Conservation (phyloP, 2,329 filamentous ascomycete genomes). For the Lasiodiplodia citricola region DNA sequence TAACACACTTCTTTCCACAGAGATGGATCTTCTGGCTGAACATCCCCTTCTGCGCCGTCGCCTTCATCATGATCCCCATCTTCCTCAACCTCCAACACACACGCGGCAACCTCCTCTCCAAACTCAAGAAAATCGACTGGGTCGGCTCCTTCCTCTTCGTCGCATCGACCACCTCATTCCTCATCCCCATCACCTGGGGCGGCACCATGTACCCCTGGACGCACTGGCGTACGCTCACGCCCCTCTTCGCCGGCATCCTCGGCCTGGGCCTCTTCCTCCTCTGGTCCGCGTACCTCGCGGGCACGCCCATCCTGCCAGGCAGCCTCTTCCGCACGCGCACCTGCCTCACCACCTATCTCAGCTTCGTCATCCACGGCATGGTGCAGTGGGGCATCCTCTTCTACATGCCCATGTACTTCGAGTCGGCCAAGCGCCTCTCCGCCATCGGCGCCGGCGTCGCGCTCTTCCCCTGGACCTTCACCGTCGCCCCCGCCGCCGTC, state of each 20-base stretch:
- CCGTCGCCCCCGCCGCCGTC: conserved; percentile 35
- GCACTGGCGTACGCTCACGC: conserved; percentile 31
- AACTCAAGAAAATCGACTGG: conserved; percentile 63
- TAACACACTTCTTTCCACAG: conserved; percentile 25
- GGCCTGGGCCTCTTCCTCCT: conserved; percentile 32
- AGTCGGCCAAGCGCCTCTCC: conserved; percentile 33
- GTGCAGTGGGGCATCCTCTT: conserved; percentile 36
- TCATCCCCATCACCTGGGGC: conserved; percentile 63
- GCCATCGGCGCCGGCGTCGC: conserved; percentile 34
- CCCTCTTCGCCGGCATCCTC: conserved; percentile 31
- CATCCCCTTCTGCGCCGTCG: conserved; percentile 42
- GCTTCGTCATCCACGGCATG: conserved; percentile 38
- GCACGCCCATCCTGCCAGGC: conserved; percentile 36
- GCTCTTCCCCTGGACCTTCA: conserved; percentile 40
- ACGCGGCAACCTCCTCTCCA: conserved; percentile 45
- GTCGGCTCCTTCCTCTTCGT: conserved; percentile 63
- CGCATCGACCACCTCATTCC: conserved; percentile 58
- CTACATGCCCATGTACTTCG: conserved; percentile 43
- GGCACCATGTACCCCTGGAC: conserved; percentile 34
- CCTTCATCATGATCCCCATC: conserved; percentile 42
- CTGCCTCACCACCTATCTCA: conserved; percentile 37
- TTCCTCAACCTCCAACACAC: conserved; percentile 48
- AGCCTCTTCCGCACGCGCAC: conserved; percentile 40
- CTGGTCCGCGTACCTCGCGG: conserved; percentile 33
- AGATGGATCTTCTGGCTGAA: conserved; percentile 50